A percentile compares a stretch with the other conserved stretches of the same genome.
Conservation (phyloP, 257 asterid genomes). For the Solanum pennellii region DNA sequence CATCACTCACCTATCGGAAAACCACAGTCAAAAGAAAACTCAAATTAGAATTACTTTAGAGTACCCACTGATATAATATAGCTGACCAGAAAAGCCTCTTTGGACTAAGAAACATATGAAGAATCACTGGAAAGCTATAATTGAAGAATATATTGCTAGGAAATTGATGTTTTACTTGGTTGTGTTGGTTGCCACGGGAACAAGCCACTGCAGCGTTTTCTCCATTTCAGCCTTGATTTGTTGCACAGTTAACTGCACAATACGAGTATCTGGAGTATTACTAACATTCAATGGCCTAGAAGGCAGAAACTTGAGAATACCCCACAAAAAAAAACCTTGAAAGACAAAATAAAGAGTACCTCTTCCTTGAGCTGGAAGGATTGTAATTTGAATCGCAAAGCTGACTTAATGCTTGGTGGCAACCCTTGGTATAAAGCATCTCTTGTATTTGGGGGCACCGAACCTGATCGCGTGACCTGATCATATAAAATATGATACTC, state of each 20-base stretch:
- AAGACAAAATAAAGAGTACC: conserved; percentile 24
- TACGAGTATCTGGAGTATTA: not conserved
- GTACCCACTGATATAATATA: not conserved
- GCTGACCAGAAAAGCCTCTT: not conserved
- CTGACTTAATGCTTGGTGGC: conserved; percentile 64
- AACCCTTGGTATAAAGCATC: conserved; percentile 82
- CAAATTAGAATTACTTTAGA: not conserved
- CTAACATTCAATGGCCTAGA: not conserved
- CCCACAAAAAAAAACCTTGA: not conserved
- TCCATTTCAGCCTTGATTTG: conserved; percentile 92
- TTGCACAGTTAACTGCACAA: conserved; percentile 47
- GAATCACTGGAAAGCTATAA: not conserved
- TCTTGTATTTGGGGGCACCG: conserved; percentile 78
- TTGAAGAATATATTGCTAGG: not conserved
- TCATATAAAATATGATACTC: not conserved
- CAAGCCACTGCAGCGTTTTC: conserved; percentile 88
- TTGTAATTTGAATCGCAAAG: conserved; percentile 60
- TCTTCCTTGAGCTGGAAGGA: conserved; percentile 67
- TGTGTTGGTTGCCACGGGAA: conserved; percentile 88
- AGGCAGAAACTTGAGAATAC: not conserved
- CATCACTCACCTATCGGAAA: not conserved
- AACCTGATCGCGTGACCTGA: conserved; percentile 84
- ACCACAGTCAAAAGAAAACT: not conserved
- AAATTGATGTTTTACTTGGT: conserved; percentile 52
- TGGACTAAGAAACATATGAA: not conserved